Evolutionary conservation across 2,329 filamentous ascomycete genomes (phyloP), one percentile per base, ranked within the genome.

Genomic region (Sporothrix variecibatus): DNA sequence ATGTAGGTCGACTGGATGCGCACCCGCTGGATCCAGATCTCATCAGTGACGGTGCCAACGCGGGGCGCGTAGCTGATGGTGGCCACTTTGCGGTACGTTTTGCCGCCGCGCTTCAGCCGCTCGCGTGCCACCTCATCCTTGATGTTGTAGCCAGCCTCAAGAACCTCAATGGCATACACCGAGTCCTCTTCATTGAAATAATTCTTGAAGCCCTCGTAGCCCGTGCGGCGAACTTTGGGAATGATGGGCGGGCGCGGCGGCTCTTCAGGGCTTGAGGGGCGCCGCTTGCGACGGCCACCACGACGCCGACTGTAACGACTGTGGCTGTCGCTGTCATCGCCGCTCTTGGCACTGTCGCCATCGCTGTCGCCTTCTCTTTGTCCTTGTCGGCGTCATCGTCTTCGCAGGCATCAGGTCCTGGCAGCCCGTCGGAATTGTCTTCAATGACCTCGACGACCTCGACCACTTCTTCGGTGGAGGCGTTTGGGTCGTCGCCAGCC

Each of bases 171-270:
- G 46, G 82, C 82, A 73, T 83, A 82, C n/a, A 82, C 79, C 31
- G 15, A 82, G 78, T 75, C 82, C 83, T 71, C 82, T 79, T 53
- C 64, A n/a, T 28, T 23, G 23, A 71, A 75, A n/a, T 67, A 74
- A 75, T 85, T 85, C 77, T 85, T 85, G 79, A 84, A 85, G 76
- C 82, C 80, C 75, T 84, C 83, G 72, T 84, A 85, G 77, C 83
- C 82, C 72, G 72, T 73, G 9, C 67, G 56, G 67, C 72, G 72
- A 17, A 83, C 80, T 75, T 81, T 83, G 68, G 82, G 80, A n/a
- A 83, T 81, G 34, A 81, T 79, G 0, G 82, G 82, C 26, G 86
- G 17, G 7, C n/a, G 43, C 2, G 12, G 46, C 5, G 70, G 62
- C 9, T 71, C 20, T 0, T 8, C 5, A 6, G 31, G 23, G 58